phyloP scores from a whole-genome alignment of 345 rosid species.

The Citrus trifoliata region DNA sequence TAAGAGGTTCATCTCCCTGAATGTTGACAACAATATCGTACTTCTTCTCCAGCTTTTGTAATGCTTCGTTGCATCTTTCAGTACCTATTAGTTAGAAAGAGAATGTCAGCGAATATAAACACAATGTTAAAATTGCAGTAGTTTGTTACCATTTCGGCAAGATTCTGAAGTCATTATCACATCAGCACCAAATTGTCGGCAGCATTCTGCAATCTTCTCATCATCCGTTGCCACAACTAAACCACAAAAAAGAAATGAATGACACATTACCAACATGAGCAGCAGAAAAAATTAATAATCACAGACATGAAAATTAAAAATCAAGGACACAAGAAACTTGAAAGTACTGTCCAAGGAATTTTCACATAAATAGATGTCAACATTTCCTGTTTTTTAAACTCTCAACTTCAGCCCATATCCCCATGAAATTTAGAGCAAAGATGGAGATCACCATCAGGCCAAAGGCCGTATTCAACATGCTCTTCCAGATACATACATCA shows the following conservation, averaged over 20 bases:
- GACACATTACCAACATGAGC: neutral
- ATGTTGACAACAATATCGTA: conserved; percentile 91
- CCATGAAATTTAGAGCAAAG: neutral
- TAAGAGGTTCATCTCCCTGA: conserved; percentile 96
- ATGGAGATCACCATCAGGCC: neutral
- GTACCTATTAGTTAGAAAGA: conserved; percentile 46
- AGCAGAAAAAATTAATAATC: neutral
- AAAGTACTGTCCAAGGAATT: neutral
- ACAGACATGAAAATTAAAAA: neutral
- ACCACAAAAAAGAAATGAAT: conserved; percentile 5
- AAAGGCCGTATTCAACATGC: conserved; percentile 1
- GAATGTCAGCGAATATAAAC: conserved; percentile 7
- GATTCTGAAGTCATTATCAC: conserved; percentile 96
- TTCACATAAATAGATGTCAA: neutral
- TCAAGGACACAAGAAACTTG: neutral
- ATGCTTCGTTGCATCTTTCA: conserved; percentile 89
- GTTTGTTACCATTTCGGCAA: conserved; percentile 73
- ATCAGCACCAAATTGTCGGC: conserved; percentile 93
- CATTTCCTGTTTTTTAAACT: too few species aligned
- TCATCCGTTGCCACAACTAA: conserved; percentile 97
- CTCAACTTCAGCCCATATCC: neutral
- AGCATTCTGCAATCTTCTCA: conserved; percentile 83
- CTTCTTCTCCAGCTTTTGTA: conserved; percentile 76
- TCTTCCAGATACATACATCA: neutral
- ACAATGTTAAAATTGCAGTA: neutral